These are phyloP conservation scores for Colletotrichum sp. DNA, from an alignment of 2,329 filamentous ascomycete species.

Conservation along the genomic window DNA sequence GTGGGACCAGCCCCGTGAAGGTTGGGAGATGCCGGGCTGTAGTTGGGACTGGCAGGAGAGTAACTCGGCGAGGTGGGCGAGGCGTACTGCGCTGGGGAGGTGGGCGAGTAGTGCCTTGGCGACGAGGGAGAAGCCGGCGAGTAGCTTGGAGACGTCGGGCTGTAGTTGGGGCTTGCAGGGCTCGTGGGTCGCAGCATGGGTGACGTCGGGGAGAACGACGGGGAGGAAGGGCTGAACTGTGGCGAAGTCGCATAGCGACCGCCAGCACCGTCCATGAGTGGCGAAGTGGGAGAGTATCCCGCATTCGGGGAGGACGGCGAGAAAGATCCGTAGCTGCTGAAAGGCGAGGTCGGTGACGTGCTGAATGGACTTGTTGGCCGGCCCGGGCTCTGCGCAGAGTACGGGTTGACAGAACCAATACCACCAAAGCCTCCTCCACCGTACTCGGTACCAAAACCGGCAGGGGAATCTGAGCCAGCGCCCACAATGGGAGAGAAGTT, in stretches of 20 bases:
- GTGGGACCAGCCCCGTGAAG: conserved; percentile 49
- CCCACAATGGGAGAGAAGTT: conserved; percentile 81
- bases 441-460: conserved; percentile 69
- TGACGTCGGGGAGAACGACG: conserved; percentile 68
- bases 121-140: conserved; percentile 66
- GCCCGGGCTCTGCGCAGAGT: conserved; percentile 66
- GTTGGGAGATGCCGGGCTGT: conserved; percentile 72
- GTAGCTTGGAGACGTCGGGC: conserved; percentile 70
- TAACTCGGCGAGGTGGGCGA: conserved; percentile 78
- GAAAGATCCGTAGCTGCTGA: conserved; percentile 66
- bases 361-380: conserved; percentile 76
- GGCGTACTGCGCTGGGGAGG: conserved; percentile 75
- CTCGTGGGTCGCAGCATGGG: conserved; percentile 61
- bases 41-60: conserved; percentile 73
- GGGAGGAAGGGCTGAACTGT: conserved; percentile 67
- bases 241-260: conserved; percentile 63
- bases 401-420: conserved; percentile 65
- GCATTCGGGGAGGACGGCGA: conserved; percentile 79
- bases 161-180: conserved; percentile 65
- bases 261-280: conserved; percentile 59
- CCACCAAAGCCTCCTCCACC: conserved; percentile 53
- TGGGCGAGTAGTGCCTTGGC: conserved; percentile 66
- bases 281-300: conserved; percentile 81
- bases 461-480: conserved; percentile 73
- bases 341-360: conserved; percentile 70